Conservation (phyloP, 1,139 yeast species). For the Wickerhamiella infanticola region DNA sequence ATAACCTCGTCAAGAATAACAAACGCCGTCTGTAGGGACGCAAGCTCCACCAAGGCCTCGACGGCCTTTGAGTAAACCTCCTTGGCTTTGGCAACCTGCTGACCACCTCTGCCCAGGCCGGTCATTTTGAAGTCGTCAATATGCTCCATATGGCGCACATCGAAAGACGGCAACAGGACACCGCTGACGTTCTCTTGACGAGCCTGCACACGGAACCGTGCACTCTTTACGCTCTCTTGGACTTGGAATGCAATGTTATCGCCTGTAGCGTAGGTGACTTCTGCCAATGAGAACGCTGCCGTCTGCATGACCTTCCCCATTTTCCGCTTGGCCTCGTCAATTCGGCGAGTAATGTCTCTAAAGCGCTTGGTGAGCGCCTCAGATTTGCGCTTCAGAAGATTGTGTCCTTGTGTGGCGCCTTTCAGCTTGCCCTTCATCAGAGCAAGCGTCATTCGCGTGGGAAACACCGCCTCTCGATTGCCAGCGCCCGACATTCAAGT, state of each 20-base stretch:
- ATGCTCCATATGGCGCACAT: conserved; percentile 62
- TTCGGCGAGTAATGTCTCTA: conserved; percentile 85
- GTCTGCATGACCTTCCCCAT: conserved; percentile 99
- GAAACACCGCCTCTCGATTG: conserved; percentile 45
- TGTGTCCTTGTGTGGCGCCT: conserved; percentile 96
- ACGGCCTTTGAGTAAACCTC: conserved; percentile 87
- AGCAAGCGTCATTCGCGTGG: conserved; percentile 94
- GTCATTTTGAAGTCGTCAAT: conserved; percentile 91
- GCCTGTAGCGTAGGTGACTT: conserved; percentile 94
- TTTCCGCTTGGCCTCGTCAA: conserved; percentile 89
- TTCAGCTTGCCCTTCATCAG: conserved; percentile 88
- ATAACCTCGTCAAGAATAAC: conserved; percentile 93
- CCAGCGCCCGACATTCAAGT: conserved; percentile 24
- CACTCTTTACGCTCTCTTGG: conserved; percentile 75
- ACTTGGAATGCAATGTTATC: conserved; percentile 90
- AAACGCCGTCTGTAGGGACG: conserved; percentile 83
- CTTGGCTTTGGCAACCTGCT: conserved; percentile 91
- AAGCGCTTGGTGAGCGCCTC: conserved; percentile 94
- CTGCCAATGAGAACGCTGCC: conserved; percentile 94
- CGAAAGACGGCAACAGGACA: conserved; percentile 86
- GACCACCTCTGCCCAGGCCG: conserved; percentile 97
- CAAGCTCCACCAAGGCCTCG: conserved; percentile 87
- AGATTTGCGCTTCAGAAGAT: conserved; percentile 82
- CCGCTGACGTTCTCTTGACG: conserved; percentile 95
- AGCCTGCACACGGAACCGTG: conserved; percentile 80